phyloP scores from a whole-genome alignment of 805 yeast species.

The Candida khao-thaluensis region DNA sequence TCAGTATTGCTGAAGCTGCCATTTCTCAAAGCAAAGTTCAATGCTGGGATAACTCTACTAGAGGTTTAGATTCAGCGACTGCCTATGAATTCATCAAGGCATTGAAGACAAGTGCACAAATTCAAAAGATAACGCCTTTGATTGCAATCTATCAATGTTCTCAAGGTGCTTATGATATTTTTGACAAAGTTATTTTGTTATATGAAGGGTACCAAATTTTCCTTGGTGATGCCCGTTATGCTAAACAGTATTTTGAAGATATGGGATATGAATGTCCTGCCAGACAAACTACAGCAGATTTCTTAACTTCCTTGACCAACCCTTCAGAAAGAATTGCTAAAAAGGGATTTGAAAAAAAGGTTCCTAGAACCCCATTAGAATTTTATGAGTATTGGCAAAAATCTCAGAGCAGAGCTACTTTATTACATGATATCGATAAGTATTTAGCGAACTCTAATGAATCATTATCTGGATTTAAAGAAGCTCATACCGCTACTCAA shows the following conservation, averaged over 20 bases:
- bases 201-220: constrained; percentile 49
- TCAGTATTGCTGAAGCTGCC: constrained; percentile 76
- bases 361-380: constrained; percentile 59
- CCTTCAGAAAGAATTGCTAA: constrained; percentile 55
- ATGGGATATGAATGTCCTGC: constrained; percentile 65
- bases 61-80: constrained; percentile 84
- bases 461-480: constrained; percentile 19
- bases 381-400: constrained; percentile 58
- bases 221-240: constrained; percentile 43
- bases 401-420: constrained; percentile 48
- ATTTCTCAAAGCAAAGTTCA: constrained; percentile 57
- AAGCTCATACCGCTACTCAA: constrained; percentile 37
- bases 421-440: constrained; percentile 42
- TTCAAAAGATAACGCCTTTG: constrained; percentile 51
- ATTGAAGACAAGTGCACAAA: constrained; percentile 57
- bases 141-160: constrained; percentile 59
- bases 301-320: constrained; percentile 64
- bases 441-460: constrained; percentile 30
- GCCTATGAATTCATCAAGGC: constrained; percentile 73
- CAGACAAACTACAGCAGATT: constrained; percentile 70
- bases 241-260: constrained; percentile 49
- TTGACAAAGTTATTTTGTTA: constrained; percentile 47
- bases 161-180: constrained; percentile 48
- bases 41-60: constrained; percentile 73
- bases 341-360: constrained; percentile 50